Evolutionary conservation across 2,329 filamentous ascomycete genomes (phyloP), one percentile per base, ranked within the genome.

Genomic region (Claviceps cyperi): DNA sequence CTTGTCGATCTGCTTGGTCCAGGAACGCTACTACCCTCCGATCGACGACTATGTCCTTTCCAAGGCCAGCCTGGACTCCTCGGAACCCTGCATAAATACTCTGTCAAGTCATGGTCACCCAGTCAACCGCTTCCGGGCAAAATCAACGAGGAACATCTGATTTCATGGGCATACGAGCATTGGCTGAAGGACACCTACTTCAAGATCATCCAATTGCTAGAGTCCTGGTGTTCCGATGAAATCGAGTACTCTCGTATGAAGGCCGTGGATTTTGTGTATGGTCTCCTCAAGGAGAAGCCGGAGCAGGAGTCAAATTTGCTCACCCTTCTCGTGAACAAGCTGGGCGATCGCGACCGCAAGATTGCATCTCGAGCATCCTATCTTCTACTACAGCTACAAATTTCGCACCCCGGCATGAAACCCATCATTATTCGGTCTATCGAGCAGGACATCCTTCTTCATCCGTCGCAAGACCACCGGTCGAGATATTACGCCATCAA

Each of bases 401-500:
- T 83, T 52, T 81, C 83, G 0, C 92, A 98, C 64, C 92, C 92
- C 0, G 76, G 87, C 50, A 98, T 98, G 92, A 97, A 96, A 66
- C 74, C 79, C 15, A 82, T 94, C 48, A 84, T 98, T 56, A 81
- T 96, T 56, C 82, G 80, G 54, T 80, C 82, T 9, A 81, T 98
- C 43, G 91, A 98, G 65, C 82, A 85, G 50, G 91, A 97, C 58
- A 77, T 94, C 45, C 71, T 98, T 21, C 84, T 96, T 62, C 81
- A 88, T 48, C 86, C 90, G 0, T 86, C 87, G 11, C 92, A 97
- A 66, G 91, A 81, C 60, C 74, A 84, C 37, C 86, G 94, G 58
- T 87, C 91, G 40, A 94, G 87, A 63, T 98, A 98, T 68, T 96
- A 95, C 66, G 90, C 88, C 36, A 83, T 95, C 64, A 96, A 96